Evolutionary conservation across 2,329 filamentous ascomycete genomes (phyloP).

Genomic region (Ramularia endophylla): DNA sequence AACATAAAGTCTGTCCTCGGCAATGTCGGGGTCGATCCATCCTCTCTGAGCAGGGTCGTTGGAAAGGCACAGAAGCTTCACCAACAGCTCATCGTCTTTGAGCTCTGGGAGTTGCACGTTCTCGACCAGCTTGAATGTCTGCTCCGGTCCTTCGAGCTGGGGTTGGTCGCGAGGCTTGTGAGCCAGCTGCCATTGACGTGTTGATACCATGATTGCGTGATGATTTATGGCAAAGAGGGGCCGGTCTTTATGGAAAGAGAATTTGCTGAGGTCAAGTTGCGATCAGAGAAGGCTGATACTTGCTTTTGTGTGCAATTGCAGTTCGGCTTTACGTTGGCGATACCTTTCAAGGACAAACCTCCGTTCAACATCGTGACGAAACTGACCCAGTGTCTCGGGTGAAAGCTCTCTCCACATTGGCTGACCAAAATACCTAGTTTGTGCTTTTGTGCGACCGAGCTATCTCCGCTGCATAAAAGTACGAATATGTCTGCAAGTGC

Average conservation of each 20-base stretch:
- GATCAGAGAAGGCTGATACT: background rate
- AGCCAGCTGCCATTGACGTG: constrained; percentile 40
- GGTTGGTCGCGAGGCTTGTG: constrained; percentile 35
- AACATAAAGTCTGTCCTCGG: constrained; percentile 41
- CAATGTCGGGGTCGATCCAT: constrained; percentile 40
- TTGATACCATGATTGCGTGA: constrained; percentile 52
- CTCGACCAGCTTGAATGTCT: constrained; percentile 38
- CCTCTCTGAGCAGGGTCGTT: constrained; percentile 50
- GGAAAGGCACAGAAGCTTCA: constrained; percentile 44
- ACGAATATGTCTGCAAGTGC: too few relatives aligned
- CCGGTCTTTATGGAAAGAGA: background rate
- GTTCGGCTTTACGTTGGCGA: too few relatives aligned
- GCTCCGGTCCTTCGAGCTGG: constrained; percentile 32
- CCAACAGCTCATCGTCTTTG: constrained; percentile 38
- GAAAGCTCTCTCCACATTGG: too few relatives aligned
- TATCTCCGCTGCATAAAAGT: too few relatives aligned
- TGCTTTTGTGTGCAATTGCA: too few relatives aligned
- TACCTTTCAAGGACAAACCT: too few relatives aligned
- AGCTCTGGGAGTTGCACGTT: constrained; percentile 22
- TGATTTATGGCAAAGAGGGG: background rate
- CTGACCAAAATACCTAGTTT: too few relatives aligned
- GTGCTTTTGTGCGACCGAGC: too few relatives aligned
- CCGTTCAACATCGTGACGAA: too few relatives aligned
- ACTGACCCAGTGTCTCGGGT: too few relatives aligned
- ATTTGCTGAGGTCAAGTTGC: background rate